Percentiles rank a stretch among this genome's conserved stretches.
Evolutionary conservation across 2,329 filamentous ascomycete species (phyloP).

Genomic region (Zarea fungicola): DNA sequence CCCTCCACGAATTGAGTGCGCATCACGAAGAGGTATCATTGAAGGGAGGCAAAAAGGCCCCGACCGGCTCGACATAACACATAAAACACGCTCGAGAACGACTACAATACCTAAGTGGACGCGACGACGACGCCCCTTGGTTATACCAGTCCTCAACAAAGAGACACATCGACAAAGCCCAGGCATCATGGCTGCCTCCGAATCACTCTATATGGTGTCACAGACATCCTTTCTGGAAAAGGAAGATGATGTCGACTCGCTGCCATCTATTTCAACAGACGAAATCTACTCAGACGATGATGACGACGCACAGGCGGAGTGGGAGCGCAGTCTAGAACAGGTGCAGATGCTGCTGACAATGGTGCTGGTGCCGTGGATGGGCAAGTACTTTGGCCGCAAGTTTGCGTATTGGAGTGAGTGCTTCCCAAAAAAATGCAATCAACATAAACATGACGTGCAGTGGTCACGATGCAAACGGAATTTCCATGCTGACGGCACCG

Average conservation of each 20-base stretch:
- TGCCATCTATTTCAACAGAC: conserved; percentile 56
- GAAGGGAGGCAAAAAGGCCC: neutral
- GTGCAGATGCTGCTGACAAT: conserved; percentile 88
- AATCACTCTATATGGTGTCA: conserved; percentile 47
- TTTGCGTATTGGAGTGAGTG: conserved; percentile 91
- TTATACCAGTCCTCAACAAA: neutral
- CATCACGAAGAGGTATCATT: neutral
- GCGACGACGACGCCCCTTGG: neutral
- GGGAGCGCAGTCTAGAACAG: conserved; percentile 91
- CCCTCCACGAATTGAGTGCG: neutral
- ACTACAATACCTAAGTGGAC: too few relatives aligned
- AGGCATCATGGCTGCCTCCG: conserved; percentile 24
- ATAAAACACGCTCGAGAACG: neutral
- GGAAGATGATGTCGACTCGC: conserved; percentile 56
- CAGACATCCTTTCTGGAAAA: conserved; percentile 43
- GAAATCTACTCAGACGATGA: conserved; percentile 55
- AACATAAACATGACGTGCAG: neutral
- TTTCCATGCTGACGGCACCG: conserved; percentile 16
- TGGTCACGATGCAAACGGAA: neutral
- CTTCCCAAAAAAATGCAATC: neutral
- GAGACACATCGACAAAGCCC: neutral
- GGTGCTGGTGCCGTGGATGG: conserved; percentile 88
- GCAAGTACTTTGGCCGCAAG: conserved; percentile 91
- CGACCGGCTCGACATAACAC: neutral
- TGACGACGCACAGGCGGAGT: conserved; percentile 88